Evolutionary conservation across 1,284 basidiomycete species (phyloP).

Genomic region (Heterobasidion annosum): DNA sequence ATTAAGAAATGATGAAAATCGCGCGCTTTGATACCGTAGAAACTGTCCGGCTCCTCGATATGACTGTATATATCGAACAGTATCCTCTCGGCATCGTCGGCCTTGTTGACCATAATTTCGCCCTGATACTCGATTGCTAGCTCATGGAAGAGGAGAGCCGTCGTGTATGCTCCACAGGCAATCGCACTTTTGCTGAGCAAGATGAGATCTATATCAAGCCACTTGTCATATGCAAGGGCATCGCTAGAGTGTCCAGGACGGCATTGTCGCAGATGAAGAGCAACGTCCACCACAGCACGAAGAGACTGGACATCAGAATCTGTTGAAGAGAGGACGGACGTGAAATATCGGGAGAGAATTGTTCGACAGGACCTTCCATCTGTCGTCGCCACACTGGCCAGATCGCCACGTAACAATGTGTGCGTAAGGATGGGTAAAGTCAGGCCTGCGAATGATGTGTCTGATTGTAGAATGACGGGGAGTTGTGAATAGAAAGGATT

Average conservation of each 20-base stretch:
- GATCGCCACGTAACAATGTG: slow-evolving; percentile 36
- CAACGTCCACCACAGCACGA: slow-evolving; percentile 63
- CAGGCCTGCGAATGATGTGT: slow-evolving; percentile 52
- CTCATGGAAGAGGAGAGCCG: slow-evolving; percentile 86
- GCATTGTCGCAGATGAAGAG: slow-evolving; percentile 79
- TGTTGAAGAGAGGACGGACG: slow-evolving; percentile 39
- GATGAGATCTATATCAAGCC: slow-evolving; percentile 75
- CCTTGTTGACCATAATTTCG: slow-evolving; percentile 10
- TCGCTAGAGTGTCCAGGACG: slow-evolving; percentile 32
- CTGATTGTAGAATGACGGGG: slow-evolving; percentile 42
- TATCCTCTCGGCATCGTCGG: slow-evolving; percentile 43
- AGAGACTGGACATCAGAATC: slow-evolving; percentile 38
- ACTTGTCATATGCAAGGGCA: slow-evolving; percentile 65
- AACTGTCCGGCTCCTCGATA: slow-evolving; percentile 96
- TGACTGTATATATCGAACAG: slow-evolving; percentile 90
- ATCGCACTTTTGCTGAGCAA: slow-evolving; percentile 73
- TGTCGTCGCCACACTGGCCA: slow-evolving; percentile 3
- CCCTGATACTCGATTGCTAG: slow-evolving; percentile 49
- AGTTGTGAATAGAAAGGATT: slow-evolving; percentile 70
- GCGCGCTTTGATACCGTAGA: slow-evolving; percentile 83
- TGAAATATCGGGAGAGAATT: slow-evolving; percentile 58
- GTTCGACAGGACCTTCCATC: slow-evolving; percentile 16
- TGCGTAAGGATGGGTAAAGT: slow-evolving; percentile 74
- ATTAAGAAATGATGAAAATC: slow-evolving; percentile 75
- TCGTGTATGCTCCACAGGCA: slow-evolving; percentile 76